Base-by-base conservation (phyloP, 2,329 filamentous ascomycete genomes). In the Claviceps quebecensis region DNA sequence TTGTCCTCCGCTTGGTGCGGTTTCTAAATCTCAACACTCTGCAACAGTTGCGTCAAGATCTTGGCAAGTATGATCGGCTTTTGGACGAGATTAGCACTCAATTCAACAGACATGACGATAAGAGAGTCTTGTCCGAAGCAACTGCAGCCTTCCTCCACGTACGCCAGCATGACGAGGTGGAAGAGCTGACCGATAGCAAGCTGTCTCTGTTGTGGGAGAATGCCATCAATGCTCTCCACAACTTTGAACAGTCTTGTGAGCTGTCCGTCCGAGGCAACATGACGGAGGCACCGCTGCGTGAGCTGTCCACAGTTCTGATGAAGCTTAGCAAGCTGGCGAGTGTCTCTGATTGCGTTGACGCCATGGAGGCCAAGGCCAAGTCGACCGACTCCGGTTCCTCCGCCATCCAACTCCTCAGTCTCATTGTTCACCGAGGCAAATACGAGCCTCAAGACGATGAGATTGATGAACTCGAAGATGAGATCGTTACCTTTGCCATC, bases 81-180 rank as follows among this genome's bases (percentile, higher is more conserved):
- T 73, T 98, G 1, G 89, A 95, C 58, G 90, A 96, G 60, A 88
- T 97, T 59, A 89, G 87, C 65, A 88, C 87, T 53, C 93, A 98
- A 60, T 97, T 98, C 69, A 82, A 86, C 59, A 82, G 88, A n/a
- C 93, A 98, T 62, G 86, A 87, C 44, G 87, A 95, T 60, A 85
- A 87, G 59, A 79, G 80, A 51, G 90, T 97, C 17, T 74, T 98
- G 45, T 81, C 81, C 11, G 90, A 96, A 65, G 91, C 89, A 14
- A 84, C 86, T 29, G 76, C 81, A 22, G 87, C 90, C 5, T 78
- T 98, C 39, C 70, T 95, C 36, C 88, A 94, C 63, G 89, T 91
- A 8, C 83, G 87, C 56, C 83, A 83, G 54, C 91, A 88, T 55
- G 88, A 93, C 54, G 91, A 95, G 61, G 79, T 95, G 37, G 86